phyloP scores from a whole-genome alignment of 2,329 filamentous ascomycete species.

The Fusarium aywerte region DNA sequence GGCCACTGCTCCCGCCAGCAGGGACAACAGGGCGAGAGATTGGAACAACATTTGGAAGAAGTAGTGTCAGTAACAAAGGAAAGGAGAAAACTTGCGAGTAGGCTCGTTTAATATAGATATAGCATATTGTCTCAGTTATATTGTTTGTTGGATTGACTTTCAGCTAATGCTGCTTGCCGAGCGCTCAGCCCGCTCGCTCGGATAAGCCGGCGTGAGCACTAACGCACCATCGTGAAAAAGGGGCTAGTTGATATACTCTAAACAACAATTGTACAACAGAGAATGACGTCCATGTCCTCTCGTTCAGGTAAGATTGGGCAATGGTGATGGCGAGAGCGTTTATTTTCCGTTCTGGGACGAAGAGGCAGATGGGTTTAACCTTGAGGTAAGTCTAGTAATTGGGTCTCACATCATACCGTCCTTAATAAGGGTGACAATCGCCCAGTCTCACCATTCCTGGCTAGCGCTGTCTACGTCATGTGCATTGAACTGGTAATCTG shows the following conservation, averaged over 20 bases:
- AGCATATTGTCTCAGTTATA: too few species aligned
- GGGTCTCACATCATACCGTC: background rate
- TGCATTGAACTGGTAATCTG: background rate
- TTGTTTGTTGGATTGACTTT: too few species aligned
- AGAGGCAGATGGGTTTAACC: background rate
- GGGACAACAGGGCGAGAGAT: constrained; percentile 8
- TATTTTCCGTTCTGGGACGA: background rate
- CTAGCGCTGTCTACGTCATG: background rate
- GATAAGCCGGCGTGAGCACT: constrained; percentile 19
- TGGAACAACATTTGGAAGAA: background rate
- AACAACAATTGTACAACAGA: background rate
- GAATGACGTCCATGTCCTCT: constrained; percentile 11
- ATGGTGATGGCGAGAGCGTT: background rate
- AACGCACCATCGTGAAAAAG: constrained; percentile 7
- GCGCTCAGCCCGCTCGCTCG: constrained; percentile 1
- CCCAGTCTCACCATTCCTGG: background rate
- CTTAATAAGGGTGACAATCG: background rate
- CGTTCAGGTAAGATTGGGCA: background rate
- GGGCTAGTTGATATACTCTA: background rate
- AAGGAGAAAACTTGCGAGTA: background rate
- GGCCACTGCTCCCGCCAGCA: constrained; percentile 9
- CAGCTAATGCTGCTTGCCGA: constrained; percentile 12
- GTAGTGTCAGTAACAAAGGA: fast-evolving
- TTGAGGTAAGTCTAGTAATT: background rate
- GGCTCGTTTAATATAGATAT: background rate